These are phyloP conservation scores for Spergularia azorica DNA, from an alignment of 179 eudicot species.

Conservation along the genomic window DNA sequence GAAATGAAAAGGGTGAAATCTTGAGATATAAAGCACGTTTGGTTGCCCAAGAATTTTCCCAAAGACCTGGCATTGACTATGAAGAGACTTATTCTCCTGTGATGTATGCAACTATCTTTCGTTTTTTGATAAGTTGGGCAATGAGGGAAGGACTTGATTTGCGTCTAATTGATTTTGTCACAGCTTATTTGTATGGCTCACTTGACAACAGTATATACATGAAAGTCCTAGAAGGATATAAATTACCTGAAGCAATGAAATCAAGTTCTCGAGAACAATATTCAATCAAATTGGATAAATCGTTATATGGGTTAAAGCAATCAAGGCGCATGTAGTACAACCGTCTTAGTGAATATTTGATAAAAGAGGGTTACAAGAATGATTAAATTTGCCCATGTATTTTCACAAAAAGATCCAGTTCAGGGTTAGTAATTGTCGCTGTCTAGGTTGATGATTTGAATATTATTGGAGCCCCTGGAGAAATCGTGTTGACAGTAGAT, in stretches of 20 bases:
- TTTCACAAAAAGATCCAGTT: not conserved
- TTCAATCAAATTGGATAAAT: constrained; percentile 9
- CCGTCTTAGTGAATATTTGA: not conserved
- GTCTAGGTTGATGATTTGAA: not conserved
- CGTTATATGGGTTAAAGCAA: constrained; percentile 16
- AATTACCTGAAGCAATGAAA: not conserved
- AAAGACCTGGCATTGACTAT: constrained; percentile 14
- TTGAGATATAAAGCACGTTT: not conserved
- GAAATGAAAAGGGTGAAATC: not conserved
- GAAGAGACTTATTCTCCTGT: constrained; percentile 2
- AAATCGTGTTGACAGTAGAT: not conserved
- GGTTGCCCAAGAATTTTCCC: not conserved
- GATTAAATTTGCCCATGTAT: constrained; percentile 5
- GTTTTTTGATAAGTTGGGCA: not conserved
- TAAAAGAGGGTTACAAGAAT: not conserved
- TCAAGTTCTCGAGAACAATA: not conserved
- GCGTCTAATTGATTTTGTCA: not conserved
- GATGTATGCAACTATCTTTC: not conserved
- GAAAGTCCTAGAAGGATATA: constrained; percentile 12
- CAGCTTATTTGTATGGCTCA: not conserved
- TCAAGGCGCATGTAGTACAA: constrained; percentile 22
- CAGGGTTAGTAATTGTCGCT: not conserved
- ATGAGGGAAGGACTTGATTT: not conserved
- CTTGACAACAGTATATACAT: not conserved
- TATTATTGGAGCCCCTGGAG: not conserved